Conservation (phyloP, 2,329 filamentous ascomycete species). For the Aspergillus sp. region DNA sequence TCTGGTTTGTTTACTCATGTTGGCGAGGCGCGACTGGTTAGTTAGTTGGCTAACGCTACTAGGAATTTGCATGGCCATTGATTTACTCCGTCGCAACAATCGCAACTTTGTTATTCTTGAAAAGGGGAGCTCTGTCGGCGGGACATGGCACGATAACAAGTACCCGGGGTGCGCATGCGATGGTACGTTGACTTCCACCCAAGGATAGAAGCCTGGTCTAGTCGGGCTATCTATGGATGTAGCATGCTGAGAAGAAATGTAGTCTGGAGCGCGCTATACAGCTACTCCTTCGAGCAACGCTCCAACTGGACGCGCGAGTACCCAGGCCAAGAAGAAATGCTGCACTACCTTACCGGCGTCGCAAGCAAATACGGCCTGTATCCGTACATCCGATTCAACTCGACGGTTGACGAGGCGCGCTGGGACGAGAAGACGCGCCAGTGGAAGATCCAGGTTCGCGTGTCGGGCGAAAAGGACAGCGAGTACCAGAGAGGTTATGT, state of each 20-base stretch:
- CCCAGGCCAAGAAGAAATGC: conserved; percentile 61
- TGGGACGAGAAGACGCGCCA: conserved; percentile 56
- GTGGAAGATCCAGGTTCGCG: conserved; percentile 52
- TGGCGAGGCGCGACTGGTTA: too few relatives aligned
- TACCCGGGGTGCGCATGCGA: conserved; percentile 59
- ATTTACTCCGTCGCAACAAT: conserved; percentile 52
- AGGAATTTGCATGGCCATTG: conserved; percentile 59
- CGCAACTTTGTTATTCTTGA: conserved; percentile 58
- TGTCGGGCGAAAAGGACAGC: conserved; percentile 54
- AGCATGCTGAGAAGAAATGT: background rate
- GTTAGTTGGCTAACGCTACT: background rate
- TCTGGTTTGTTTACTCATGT: conserved; percentile 39
- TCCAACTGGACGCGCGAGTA: conserved; percentile 59
- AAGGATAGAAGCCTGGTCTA: too few relatives aligned
- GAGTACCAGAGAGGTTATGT: conserved; percentile 54
- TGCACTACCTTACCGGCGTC: conserved; percentile 54
- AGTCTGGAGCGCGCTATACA: conserved; percentile 58
- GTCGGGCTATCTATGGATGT: background rate
- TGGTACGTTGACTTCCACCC: conserved; percentile 25
- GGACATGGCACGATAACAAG: conserved; percentile 57
- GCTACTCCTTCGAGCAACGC: conserved; percentile 62
- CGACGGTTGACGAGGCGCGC: conserved; percentile 50
- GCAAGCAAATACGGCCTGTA: conserved; percentile 57
- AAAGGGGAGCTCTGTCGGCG: conserved; percentile 54
- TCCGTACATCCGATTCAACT: conserved; percentile 59